Evolutionary conservation across 306 rosid genomes (phyloP).

Genomic region (Chamaecrista fasciculata): DNA sequence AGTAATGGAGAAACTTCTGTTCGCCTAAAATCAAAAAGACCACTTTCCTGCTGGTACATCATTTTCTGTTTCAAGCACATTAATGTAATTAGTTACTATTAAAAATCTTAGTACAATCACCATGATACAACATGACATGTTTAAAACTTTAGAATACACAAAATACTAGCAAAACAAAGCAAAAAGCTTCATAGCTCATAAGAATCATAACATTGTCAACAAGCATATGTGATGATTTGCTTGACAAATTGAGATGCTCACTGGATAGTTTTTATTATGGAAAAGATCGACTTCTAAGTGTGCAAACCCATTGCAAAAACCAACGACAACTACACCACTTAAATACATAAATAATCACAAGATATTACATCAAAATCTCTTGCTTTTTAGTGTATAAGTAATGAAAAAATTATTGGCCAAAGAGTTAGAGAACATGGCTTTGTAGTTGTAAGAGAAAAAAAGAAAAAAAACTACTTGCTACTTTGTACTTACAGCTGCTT

Average conservation of each 20-base stretch:
- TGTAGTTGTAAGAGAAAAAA: too few species aligned
- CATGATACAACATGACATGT: constrained; percentile 21
- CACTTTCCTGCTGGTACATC: constrained; percentile 94
- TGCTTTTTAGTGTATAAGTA: neutral
- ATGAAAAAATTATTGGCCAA: neutral
- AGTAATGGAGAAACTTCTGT: constrained; percentile 83
- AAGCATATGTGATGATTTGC: constrained; percentile 10
- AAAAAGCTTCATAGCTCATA: constrained; percentile 1
- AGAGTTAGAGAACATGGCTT: neutral
- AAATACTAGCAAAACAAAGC: constrained; percentile 24
- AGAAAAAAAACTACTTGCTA: neutral
- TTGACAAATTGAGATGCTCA: neutral
- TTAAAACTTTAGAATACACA: neutral
- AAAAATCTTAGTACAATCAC: constrained; percentile 17
- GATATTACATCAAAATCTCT: neutral
- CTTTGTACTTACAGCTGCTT: constrained; percentile 40
- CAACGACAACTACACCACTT: neutral
- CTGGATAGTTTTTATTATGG: neutral
- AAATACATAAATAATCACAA: neutral
- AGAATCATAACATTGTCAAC: constrained; percentile 11
- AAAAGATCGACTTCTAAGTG: neutral
- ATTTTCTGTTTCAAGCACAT: constrained; percentile 69
- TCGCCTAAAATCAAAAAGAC: constrained; percentile 92
- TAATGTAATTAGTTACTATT: constrained; percentile 35
- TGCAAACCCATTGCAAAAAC: neutral